Evolutionary conservation across 2,329 filamentous ascomycete genomes (phyloP), one percentile per base, ranked within the genome.

Genomic region (Aureobasidium sp.): DNA sequence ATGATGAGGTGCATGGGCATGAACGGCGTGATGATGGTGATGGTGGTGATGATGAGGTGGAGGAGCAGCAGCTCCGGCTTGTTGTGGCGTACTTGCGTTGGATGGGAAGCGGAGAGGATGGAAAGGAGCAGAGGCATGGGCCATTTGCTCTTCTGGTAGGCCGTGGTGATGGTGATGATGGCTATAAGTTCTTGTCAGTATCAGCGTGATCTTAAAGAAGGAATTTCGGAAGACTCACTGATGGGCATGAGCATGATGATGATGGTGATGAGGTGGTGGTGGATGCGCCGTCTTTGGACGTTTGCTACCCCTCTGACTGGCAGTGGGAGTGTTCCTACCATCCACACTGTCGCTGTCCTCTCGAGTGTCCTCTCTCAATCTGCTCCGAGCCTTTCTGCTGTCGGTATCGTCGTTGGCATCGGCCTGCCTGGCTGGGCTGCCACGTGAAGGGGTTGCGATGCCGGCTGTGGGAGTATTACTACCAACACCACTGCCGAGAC

Each of bases 401-500:
- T 53, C 60, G 7, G 50, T 37, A 29, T 67, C 67, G 43, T 73
- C 71, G 41, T 64, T 66, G 52, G 67, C 66, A 27, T 73, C 71
- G 13, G 64, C 43, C n/a, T 71, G 69, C 53, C 68, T 64, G 24
- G 68, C 60, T 5, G 72, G 70, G 59, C 71, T 71, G 27, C 70
- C 61, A 4, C 72, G 70, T 27, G 81, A 78, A 13, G 83, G 84
- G 8, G 83, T 86, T 1, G 80, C 77, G 37, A 79, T 75, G 15
- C 75, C 75, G 47, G 71, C 69, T 37, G 76, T 77, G 24, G 79
- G 73, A n/a, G 73, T 80, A 32, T 77, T 76, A 65, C 80, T 81
- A 34, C 84, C 84, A 20, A 87, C 79, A 39, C 86, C 86, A 72
- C 84, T 87, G 17, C 86, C 92, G 67, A 97, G 91, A n/a, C 93